Base-by-base conservation (phyloP, 805 yeast genomes). In the Ascoidea tarda region DNA sequence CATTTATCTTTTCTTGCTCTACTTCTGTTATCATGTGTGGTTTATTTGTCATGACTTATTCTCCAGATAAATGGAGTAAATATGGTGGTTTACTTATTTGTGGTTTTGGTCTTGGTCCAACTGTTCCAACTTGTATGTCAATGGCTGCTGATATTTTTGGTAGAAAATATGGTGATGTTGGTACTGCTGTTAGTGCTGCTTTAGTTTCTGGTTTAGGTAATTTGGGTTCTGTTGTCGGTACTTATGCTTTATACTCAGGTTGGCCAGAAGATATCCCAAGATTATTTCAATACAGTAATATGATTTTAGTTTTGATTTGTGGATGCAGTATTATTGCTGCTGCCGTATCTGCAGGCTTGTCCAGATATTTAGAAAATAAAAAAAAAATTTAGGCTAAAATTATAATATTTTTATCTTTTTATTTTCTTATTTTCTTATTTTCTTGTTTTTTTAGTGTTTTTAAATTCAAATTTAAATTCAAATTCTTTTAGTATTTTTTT, bases 21-120 rank as follows among this genome's bases (percentile, higher is more conserved):
- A 76, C 84, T 46, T 58, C 76, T 33, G 77, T 88, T 50, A 86
- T 88, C 60, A 85, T 87, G 33, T 69, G 73, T 46, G 96, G 96
- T 1, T 67, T 87, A 66, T 66, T 84, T 49, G 87, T 87, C 33
- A 79, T 85, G 16, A 87, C 95, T 0, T 87, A 72, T 62, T 93
- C 95, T 0, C 69, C 71, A 8, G 82, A 80, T 4, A 68, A 79
- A 32, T 87, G 96, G 96, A 73, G 77, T 53, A 76, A 78, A 59
- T 87, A 86, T 63, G 95, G 79, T 6, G 96, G 96, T 0, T 71
- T 87, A 51, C 71, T 87, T 55, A 80, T 87, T 62, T 81, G 87
- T 5, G 96, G 96, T 0, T 84, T 82, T 59, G 96, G 96, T 0
- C 73, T 87, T 50, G 96, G 96, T 8, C 93, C 96, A 21, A 87